Percentiles rank a stretch among this genome's conserved stretches.
phyloP scores from a whole-genome alignment of 228 moss, liverwort and hornwort species.

The Sphagnum magellanicum region DNA sequence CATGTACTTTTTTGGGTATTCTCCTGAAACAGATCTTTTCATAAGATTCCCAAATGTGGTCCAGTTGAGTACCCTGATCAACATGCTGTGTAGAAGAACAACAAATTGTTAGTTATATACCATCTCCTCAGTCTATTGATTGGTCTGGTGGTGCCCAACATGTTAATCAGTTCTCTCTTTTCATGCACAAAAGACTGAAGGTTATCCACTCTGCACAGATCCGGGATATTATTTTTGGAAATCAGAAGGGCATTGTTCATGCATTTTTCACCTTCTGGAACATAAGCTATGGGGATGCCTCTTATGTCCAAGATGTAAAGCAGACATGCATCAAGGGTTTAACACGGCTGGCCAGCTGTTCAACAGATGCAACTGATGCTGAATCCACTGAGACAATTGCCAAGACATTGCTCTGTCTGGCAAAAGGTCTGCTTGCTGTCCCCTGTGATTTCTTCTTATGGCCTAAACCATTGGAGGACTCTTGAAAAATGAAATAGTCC shows the following conservation, averaged over 20 bases:
- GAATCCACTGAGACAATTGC: constrained; percentile 10
- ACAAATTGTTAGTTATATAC: too few species aligned
- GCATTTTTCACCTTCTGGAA: constrained; percentile 21
- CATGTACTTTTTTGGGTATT: background rate
- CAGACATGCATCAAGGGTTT: constrained; percentile 16
- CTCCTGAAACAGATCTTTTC: too few species aligned
- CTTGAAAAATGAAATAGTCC: too few species aligned
- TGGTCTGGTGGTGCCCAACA: too few species aligned
- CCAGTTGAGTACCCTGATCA: too few species aligned
- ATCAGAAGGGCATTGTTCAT: constrained; percentile 21
- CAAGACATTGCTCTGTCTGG: constrained; percentile 16
- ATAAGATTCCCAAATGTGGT: too few species aligned
- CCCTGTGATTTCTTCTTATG: too few species aligned
- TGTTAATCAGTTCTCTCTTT: too few species aligned
- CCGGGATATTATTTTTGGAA: constrained; percentile 7
- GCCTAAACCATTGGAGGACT: too few species aligned
- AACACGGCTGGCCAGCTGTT: constrained; percentile 18
- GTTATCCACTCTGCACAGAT: constrained; percentile 7
- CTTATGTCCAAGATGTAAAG: constrained; percentile 1
- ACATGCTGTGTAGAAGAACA: too few species aligned
- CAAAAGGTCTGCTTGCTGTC: constrained; percentile 12
- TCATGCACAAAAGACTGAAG: background rate
- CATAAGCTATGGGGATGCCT: background rate
- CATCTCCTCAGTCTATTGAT: too few species aligned
- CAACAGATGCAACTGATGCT: constrained; percentile 13